Evolutionary conservation across 164 flowering plant genomes (phyloP).

Genomic region (Vitis rotundifolia): DNA sequence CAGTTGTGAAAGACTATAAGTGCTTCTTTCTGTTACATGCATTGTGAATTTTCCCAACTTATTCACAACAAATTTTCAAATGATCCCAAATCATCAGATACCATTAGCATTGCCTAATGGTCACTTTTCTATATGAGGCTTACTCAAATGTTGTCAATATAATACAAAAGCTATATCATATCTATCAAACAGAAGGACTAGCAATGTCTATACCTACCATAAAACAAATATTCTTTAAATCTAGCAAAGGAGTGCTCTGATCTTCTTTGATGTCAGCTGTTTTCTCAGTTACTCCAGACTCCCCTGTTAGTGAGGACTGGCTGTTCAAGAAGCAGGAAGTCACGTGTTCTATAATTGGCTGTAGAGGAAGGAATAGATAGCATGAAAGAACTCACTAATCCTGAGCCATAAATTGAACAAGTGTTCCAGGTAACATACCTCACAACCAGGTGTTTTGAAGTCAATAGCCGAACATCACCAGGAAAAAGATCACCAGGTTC

Average conservation of each 20-base stretch:
- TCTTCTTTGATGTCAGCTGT: constrained; percentile 62
- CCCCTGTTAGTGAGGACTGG: constrained; percentile 85
- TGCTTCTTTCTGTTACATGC: too few species aligned
- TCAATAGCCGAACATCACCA: constrained; percentile 69
- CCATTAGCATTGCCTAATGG: too few species aligned
- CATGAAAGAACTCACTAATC: constrained; percentile 14
- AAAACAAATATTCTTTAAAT: constrained; percentile 76
- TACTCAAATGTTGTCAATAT: not conserved
- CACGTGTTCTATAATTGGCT: constrained; percentile 25
- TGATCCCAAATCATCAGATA: too few species aligned
- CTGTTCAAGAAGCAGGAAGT: constrained; percentile 60
- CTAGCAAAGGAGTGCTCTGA: constrained; percentile 62
- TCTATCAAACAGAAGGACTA: not conserved
- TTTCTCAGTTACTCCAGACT: constrained; percentile 66
- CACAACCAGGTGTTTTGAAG: constrained; percentile 70
- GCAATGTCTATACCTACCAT: constrained; percentile 48
- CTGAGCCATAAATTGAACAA: not conserved
- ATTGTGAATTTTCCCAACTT: too few species aligned
- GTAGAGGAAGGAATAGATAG: constrained; percentile 8
- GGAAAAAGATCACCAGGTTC: constrained; percentile 84
- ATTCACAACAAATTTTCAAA: too few species aligned
- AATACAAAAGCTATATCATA: not conserved
- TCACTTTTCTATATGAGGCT: not conserved
- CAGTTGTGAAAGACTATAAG: not conserved
- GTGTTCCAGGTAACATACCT: constrained; percentile 41